Evolutionary conservation across 441 rosid genomes (phyloP), one percentile per base, ranked within the genome.

Genomic region (Mallotus repandus): DNA sequence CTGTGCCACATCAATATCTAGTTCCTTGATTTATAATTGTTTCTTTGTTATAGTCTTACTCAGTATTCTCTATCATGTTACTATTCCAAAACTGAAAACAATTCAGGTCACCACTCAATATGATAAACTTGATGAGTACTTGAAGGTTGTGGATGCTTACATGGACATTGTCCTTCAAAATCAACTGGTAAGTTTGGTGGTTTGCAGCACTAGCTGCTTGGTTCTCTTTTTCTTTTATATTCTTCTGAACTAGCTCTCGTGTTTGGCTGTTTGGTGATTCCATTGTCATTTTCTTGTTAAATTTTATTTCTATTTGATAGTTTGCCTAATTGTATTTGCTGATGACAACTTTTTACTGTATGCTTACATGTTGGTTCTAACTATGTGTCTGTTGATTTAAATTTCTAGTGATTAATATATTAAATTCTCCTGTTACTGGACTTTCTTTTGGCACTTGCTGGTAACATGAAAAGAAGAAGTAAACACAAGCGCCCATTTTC

Each of bases 131-230:
- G 85, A 85, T 81, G 90, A 88, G 77, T 91, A 86, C 86, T 75
- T 94, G 81, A 91, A 71, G 77, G 88, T 92, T 79, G 87, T 86
- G 76, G 99, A 94, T 77, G 88, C 96, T 76, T 94, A 85, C 81
- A 76, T 89, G 70, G 99, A 91, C 77, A 83, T 94, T 69, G 74
- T 92, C 74, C 88, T 94, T 79, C 96, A 88, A 80, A 79, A 88
- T 85, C 84, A 89, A 76, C 85, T 91, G 96, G 97, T 92, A 78
- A 82, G 84, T 72, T 69, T 74, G 29, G 72, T 74, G 76, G 38
- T 15, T 43, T 72, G 59, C 66, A 61, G 21, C 50, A 49, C 25
- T 66, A 22, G 32, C 62, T 50, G 55, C 58, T 21, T 70, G 50
- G 63, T 62, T 66, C 56, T 60, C 12, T 56, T 13, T 38, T 48